These are phyloP conservation scores for Boletus pseudo-olivaceus DNA, from an alignment of 768 basidiomycete species.

Conservation along the genomic window DNA sequence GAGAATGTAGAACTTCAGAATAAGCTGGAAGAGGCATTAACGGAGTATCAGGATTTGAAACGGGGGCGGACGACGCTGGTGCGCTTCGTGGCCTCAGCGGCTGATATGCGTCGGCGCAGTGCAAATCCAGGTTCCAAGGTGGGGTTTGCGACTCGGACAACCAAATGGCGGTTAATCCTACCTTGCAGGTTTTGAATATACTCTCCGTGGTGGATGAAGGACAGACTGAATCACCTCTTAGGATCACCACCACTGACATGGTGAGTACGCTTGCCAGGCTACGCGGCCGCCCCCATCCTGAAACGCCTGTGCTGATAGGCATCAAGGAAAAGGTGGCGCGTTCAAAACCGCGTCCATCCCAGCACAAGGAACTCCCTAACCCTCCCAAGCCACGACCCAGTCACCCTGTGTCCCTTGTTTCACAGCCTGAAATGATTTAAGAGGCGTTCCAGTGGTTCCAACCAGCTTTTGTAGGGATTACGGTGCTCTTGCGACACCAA, in stretches of 20 bases:
- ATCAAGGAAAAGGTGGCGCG: conserved; percentile 6
- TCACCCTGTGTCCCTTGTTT: not conserved
- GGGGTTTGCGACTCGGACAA: not conserved
- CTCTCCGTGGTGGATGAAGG: conserved; percentile 6
- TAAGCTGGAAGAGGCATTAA: conserved; percentile 16
- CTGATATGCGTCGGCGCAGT: not conserved
- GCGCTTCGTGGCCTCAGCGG: conserved; percentile 1
- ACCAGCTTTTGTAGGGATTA: not conserved
- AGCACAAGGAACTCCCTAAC: conserved; percentile 9
- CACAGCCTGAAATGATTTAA: not conserved
- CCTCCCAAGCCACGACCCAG: conserved; percentile 2
- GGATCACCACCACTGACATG: not conserved
- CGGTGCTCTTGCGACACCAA: not conserved
- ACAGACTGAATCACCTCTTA: not conserved
- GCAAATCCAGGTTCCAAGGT: conserved; percentile 9
- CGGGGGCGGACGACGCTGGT: conserved; percentile 18
- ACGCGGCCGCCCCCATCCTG: not conserved
- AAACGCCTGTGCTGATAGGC: not conserved
- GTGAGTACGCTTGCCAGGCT: not conserved
- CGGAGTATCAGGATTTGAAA: conserved; percentile 21
- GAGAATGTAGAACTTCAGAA: conserved; percentile 22
- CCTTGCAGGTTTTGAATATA: conserved; percentile 3
- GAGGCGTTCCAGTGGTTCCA: not conserved
- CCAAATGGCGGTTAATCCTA: not conserved
- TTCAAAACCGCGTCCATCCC: not conserved